Base-by-base conservation (phyloP, 2,329 filamentous ascomycete species). In the Aspergillus phoenicis region DNA sequence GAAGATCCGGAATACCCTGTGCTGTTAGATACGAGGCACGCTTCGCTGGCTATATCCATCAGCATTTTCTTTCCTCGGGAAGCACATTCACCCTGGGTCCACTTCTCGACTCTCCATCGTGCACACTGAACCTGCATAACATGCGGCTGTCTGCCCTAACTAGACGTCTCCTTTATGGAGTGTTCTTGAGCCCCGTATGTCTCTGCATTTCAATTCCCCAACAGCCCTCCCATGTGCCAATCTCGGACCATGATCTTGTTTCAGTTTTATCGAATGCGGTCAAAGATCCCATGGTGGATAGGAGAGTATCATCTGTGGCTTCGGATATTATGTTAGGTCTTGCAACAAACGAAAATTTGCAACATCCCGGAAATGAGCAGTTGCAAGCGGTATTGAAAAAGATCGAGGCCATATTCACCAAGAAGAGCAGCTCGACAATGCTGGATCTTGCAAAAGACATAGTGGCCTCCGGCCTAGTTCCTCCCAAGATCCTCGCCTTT, bases 391-490 rank as follows among this genome's bases (percentile, higher is more conserved):
- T 45, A 8, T 57, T 33, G 33, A 24, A 47, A 15, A 62, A 30
- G 38, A 49, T 63, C 5, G 36, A 48, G 24, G 24, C 36, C 8
- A 51, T 62, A 47, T 57, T 64, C 49, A 26, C 47, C 13, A 56
- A 52, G 15, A 48, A 49, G n/a, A 33, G 20, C 11, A 43, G 30
- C 17, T 22, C 38, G 3, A 54, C 56, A 45, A 26, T 64, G 8
- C n/a, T 59, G n/a, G 33, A 22, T 3, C 47, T 52, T 11, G 61
- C 62, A 2, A 28, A 60, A 5, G 57, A 59, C 26, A 33, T 65
- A 15, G 30, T 58, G 24, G 43, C 52, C 33, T 49, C 61, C 7
- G 66, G 66, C 11, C 59, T 70, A 24, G 24, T 70, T 17, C 62
- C 65, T 5, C 15, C 54, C 7, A 59, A 62, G 10, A 61, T 66